Evolutionary conservation across 768 basidiomycete genomes (phyloP).

Genomic region (Exidia glandulosa): DNA sequence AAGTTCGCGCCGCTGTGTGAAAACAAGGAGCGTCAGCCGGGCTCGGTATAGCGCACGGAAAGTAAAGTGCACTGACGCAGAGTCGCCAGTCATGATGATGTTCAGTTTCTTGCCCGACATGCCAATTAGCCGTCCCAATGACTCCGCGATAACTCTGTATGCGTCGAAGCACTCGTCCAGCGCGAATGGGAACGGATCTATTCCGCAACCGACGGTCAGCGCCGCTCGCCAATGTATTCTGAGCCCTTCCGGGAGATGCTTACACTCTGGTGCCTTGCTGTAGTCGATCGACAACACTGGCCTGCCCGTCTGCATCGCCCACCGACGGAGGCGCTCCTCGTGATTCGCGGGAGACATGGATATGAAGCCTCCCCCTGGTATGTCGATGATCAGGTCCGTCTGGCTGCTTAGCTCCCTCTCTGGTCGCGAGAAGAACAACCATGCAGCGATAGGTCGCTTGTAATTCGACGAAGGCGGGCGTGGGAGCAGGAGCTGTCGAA

Average conservation of each 20-base stretch:
- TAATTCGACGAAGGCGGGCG: constrained; percentile 69
- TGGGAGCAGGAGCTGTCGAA: constrained; percentile 70
- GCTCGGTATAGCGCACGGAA: background rate
- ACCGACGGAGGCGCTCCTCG: constrained; percentile 80
- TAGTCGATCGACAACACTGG: constrained; percentile 85
- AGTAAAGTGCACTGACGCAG: constrained; percentile 61
- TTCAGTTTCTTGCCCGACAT: constrained; percentile 77
- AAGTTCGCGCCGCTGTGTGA: constrained; percentile 71
- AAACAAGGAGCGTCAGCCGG: constrained; percentile 5
- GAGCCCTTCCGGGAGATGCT: constrained; percentile 13
- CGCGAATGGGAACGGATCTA: constrained; percentile 95
- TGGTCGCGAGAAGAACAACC: constrained; percentile 70
- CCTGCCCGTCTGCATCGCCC: constrained; percentile 70
- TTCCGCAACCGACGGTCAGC: background rate
- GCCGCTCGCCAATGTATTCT: background rate
- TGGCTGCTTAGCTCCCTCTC: constrained; percentile 50
- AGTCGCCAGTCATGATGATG: constrained; percentile 81
- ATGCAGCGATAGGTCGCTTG: constrained; percentile 70
- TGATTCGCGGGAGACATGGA: constrained; percentile 95
- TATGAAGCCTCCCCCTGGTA: constrained; percentile 94
- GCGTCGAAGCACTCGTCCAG: constrained; percentile 91
- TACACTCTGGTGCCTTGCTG: constrained; percentile 94
- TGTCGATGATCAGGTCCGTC: constrained; percentile 81
- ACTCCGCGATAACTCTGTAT: constrained; percentile 71
- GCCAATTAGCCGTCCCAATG: constrained; percentile 69